Evolutionary conservation across 2,329 filamentous ascomycete species (phyloP).

Genomic region (Sporothrix inflata): DNA sequence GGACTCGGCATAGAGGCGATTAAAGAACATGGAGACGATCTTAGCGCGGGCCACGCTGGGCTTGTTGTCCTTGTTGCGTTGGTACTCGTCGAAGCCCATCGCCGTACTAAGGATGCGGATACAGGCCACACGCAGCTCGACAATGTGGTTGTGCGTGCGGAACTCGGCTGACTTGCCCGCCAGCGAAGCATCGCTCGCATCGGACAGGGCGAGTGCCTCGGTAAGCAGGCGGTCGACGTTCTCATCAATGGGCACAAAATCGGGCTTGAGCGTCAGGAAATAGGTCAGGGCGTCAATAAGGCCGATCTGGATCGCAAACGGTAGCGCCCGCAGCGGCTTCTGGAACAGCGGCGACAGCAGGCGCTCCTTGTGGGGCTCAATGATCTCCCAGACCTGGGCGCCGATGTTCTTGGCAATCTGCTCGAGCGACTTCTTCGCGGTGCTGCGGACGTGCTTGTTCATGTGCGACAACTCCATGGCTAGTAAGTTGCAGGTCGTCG

Average conservation of each 20-base stretch:
- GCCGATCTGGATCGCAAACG: conserved; percentile 93
- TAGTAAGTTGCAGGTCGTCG: conserved; percentile 77
- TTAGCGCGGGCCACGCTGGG: conserved; percentile 55
- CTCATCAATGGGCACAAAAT: conserved; percentile 91
- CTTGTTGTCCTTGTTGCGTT: conserved; percentile 70
- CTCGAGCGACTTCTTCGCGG: conserved; percentile 78
- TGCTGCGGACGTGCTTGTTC: conserved; percentile 91
- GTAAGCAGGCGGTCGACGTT: conserved; percentile 85
- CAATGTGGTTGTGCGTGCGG: conserved; percentile 91
- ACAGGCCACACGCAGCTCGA: conserved; percentile 88
- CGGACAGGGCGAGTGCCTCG: conserved; percentile 90
- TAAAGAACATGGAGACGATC: conserved; percentile 97
- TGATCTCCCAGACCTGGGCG: conserved; percentile 82
- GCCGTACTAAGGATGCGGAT: conserved; percentile 91
- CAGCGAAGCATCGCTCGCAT: conserved; percentile 90
- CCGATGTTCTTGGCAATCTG: conserved; percentile 78
- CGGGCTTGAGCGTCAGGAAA: conserved; percentile 84
- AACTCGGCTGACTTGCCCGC: conserved; percentile 93
- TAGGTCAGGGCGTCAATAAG: conserved; percentile 98
- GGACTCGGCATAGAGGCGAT: conserved; percentile 91
- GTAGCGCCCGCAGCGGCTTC: conserved; percentile 89
- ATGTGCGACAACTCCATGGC: conserved; percentile 90
- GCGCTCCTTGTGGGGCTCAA: conserved; percentile 87
- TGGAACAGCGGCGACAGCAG: conserved; percentile 91
- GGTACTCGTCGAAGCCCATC: conserved; percentile 90